These are phyloP conservation scores for Aethionema arabicum DNA, from an alignment of 345 rosid species.

Conservation along the genomic window DNA sequence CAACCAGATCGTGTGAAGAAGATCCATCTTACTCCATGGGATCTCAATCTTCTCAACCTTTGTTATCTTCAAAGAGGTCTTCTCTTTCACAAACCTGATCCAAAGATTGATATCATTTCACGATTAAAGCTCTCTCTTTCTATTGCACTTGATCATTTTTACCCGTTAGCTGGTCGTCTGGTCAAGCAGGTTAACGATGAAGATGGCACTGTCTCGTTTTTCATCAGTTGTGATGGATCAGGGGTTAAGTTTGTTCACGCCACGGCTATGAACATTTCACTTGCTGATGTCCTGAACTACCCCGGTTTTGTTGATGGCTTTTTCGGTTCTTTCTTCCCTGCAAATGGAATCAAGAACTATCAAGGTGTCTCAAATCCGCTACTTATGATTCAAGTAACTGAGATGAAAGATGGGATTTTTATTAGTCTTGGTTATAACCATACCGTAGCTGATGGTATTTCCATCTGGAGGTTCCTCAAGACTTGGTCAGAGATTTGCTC, in stretches of 20 bases:
- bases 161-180: conserved; percentile 46
- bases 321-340: conserved; percentile 42
- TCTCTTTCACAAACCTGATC: conserved; percentile 31
- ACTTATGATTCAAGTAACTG: conserved; percentile 48
- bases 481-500: conserved; percentile 47
- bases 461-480: conserved; percentile 51
- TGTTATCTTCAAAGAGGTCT: conserved; percentile 43
- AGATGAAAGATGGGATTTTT: conserved; percentile 47
- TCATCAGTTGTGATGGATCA: conserved; percentile 40
- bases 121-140: conserved; percentile 41
- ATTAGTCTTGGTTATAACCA: conserved; percentile 46
- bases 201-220: conserved; percentile 33
- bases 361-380: conserved; percentile 41
- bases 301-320: conserved; percentile 35
- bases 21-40: conserved; percentile 41
- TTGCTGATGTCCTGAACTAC: conserved; percentile 31
- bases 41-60: conserved; percentile 35
- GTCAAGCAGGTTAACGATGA: conserved; percentile 28
- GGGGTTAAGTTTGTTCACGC: conserved; percentile 51
- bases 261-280: conserved; percentile 23
- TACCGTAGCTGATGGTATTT: conserved; percentile 35
- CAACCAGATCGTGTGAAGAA: conserved; percentile 6
- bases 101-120: conserved; percentile 21
- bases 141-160: conserved; percentile 35
- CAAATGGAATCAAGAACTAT: conserved; percentile 37